These are phyloP conservation scores for Aegilops bicornis DNA, from an alignment of 176 grass and related monocot genomes.

Conservation along the genomic window DNA sequence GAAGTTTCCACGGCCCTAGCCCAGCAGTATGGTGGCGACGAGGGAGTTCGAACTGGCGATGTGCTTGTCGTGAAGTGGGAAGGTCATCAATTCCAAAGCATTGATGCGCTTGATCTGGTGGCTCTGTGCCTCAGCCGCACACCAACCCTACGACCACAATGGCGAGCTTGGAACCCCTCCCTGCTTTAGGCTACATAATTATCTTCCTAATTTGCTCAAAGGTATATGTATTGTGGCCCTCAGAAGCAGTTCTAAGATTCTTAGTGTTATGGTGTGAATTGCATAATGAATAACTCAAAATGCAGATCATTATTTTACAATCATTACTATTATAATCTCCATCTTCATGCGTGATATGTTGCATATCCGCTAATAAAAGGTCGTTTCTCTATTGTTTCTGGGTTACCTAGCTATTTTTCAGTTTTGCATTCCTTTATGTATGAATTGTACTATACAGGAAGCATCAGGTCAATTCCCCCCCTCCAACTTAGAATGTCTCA, in stretches of 20 bases:
- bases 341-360: neutral
- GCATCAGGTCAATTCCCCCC: neutral
- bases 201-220: neutral
- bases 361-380: neutral
- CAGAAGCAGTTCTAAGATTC: neutral
- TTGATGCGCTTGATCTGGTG: too few species aligned
- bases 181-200: too few species aligned
- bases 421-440: neutral
- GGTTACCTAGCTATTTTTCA: neutral
- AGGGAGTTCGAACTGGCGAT: too few species aligned
- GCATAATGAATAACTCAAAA: neutral
- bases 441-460: neutral
- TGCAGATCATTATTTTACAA: neutral
- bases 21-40: too few species aligned
- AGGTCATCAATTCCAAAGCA: too few species aligned
- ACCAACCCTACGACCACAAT: too few species aligned
- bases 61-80: too few species aligned
- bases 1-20: too few species aligned
- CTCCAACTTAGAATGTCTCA: neutral
- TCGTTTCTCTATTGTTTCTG: neutral
- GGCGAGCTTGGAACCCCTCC: too few species aligned
- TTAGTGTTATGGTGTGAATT: neutral
- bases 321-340: neutral
- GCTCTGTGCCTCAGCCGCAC: too few species aligned
- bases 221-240: neutral